These are phyloP conservation scores for Vitis hybrid DNA, from an alignment of 177 flowering plant species.

Conservation along the genomic window DNA sequence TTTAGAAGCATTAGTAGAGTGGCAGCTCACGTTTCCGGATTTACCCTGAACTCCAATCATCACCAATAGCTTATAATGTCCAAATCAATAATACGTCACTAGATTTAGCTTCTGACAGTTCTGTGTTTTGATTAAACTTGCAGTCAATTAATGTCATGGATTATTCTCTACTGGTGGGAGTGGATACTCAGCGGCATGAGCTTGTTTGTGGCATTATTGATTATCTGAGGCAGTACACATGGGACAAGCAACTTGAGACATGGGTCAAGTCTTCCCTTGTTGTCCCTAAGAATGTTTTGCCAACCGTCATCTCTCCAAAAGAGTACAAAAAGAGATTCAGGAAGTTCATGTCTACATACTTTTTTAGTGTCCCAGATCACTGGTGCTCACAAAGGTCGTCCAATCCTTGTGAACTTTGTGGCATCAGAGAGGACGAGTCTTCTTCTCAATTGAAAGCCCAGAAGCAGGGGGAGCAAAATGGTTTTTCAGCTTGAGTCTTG, in stretches of 20 bases:
- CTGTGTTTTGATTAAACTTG: slow-evolving; percentile 18
- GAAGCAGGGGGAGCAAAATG: slow-evolving; percentile 15
- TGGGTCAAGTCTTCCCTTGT: slow-evolving; percentile 89
- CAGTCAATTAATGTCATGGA: slow-evolving; percentile 96
- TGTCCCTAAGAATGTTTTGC: slow-evolving; percentile 67
- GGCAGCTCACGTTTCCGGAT: too few species aligned
- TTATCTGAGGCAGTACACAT: slow-evolving; percentile 89
- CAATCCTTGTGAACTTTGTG: slow-evolving; percentile 35
- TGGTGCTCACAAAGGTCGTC: slow-evolving; percentile 48
- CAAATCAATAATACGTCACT: background rate
- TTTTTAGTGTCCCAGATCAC: slow-evolving; percentile 70
- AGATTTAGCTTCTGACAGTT: background rate
- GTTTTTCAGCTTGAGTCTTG: slow-evolving; percentile 3
- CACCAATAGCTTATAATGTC: too few species aligned
- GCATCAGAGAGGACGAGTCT: slow-evolving; percentile 20
- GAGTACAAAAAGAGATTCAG: slow-evolving; percentile 93
- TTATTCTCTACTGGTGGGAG: slow-evolving; percentile 90
- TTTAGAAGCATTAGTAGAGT: too few species aligned
- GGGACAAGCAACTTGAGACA: slow-evolving; percentile 94
- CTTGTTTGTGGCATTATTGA: slow-evolving; percentile 94
- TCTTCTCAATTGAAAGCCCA: slow-evolving; percentile 18
- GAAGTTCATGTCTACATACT: slow-evolving; percentile 74
- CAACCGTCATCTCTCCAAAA: slow-evolving; percentile 82
- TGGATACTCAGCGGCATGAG: slow-evolving; percentile 57
- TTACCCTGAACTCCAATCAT: too few species aligned